Base-by-base conservation (phyloP, 1,284 basidiomycete species). In the Polyporus tsugae region DNA sequence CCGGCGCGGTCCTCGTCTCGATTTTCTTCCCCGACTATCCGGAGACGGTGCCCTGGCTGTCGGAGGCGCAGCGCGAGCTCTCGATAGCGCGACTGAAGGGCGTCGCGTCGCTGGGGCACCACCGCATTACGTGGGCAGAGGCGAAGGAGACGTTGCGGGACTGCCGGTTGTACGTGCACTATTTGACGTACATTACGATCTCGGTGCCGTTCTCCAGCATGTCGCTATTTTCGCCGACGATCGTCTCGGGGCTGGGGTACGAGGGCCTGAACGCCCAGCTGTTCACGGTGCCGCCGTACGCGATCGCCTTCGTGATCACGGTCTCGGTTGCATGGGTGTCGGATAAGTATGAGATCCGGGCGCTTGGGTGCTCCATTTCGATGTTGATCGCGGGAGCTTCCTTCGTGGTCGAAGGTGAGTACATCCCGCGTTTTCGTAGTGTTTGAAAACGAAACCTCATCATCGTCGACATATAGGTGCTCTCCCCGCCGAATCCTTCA, bases 201-300 rank as follows among this genome's bases (percentile, higher is more conserved):
- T 79, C 79, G 4, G 72, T 78, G 13, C 79, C 80, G 6, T 80
- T 81, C 67, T 77, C 76, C 22, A 80, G 77, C 70, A 71, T 81
- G 53, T 80, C 80, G 17, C 70, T 82, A 10, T 81, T 82, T 70
- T 69, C 78, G 60, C 81, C 81, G 41, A 80, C 81, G n/a, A 81
- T 82, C 70, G 75, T 79, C 53, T 73, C 79, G 36, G 80, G 77
- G 13, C 75, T 87, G 22, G 87, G 86, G 3, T 85, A 85, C 75
- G 78, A 78, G 35, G 78, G 79, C 42, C 81, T 86, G 10, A 70
- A 77, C 39, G 85, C 86, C 1, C 87, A 89, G 75, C 81, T 89
- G n/a, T 84, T 85, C 79, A 86, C 86, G 2, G 87, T 89, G 1
- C 87, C 87, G 29, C 85, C 86, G 19, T 87, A 84, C 61, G 82